Evolutionary conservation across 108 stramenopile species (phyloP).

Genomic region (Schizochytrium sp.): DNA sequence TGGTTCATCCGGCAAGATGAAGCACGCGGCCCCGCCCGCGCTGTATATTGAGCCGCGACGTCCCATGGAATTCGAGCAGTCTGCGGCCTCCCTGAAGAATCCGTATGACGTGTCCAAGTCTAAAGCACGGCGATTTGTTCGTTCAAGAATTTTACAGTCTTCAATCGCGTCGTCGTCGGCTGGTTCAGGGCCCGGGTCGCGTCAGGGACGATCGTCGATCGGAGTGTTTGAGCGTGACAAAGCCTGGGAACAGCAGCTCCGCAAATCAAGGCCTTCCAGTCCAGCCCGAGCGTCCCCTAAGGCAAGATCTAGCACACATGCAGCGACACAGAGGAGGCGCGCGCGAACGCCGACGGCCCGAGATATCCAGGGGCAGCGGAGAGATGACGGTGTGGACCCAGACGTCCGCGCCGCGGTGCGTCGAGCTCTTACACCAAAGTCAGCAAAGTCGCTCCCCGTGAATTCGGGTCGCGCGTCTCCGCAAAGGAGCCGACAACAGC

Average conservation of each 20-base stretch:
- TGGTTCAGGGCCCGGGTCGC: background rate
- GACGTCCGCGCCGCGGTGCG: too few species aligned
- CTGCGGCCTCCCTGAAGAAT: background rate
- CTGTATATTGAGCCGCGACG: background rate
- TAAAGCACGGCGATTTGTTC: background rate
- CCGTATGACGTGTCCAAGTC: background rate
- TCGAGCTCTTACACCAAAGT: too few species aligned
- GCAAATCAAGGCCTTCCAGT: background rate
- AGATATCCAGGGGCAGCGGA: too few species aligned
- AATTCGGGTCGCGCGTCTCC: background rate
- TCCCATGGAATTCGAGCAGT: background rate
- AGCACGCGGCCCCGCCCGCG: background rate
- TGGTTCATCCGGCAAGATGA: too few species aligned
- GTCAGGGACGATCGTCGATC: too few species aligned
- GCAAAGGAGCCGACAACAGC: background rate
- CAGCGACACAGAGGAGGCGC: background rate
- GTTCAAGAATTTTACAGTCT: background rate
- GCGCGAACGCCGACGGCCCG: too few species aligned
- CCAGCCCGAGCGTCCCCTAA: background rate
- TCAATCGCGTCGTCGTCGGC: background rate
- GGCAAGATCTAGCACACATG: background rate
- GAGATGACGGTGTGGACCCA: too few species aligned
- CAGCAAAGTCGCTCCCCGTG: too few species aligned
- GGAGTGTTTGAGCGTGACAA: background rate
- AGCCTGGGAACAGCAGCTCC: background rate